phyloP scores from a whole-genome alignment of 441 rosid species.

The Gossypium aridum region DNA sequence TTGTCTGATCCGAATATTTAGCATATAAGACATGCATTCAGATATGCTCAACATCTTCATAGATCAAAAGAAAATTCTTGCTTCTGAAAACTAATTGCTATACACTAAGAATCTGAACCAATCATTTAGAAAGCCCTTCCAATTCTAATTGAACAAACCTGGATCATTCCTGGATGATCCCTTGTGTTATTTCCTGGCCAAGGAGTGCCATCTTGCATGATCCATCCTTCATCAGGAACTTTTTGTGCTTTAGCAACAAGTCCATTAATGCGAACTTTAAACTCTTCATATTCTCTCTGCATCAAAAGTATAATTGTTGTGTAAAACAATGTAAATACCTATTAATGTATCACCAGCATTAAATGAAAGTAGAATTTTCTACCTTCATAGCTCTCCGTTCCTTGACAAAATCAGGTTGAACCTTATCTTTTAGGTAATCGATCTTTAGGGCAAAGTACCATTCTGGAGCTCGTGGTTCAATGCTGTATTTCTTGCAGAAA shows the following conservation, averaged over 20 bases:
- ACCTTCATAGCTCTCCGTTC: conserved; percentile 99
- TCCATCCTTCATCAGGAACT: conserved; percentile 97
- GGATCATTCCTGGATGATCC: conserved; percentile 99
- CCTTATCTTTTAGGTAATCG: conserved; percentile 94
- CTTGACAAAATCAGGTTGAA: conserved; percentile 91
- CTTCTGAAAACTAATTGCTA: neutral
- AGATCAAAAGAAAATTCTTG: neutral
- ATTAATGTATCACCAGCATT: neutral
- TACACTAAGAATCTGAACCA: neutral
- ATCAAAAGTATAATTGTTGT: conserved; percentile 9
- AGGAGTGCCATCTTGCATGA: conserved; percentile 98
- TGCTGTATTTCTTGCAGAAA: conserved; percentile 74
- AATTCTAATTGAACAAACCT: conserved; percentile 35
- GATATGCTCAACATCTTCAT: neutral
- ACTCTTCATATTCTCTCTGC: conserved; percentile 98
- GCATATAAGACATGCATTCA: neutral
- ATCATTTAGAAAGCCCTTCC: neutral
- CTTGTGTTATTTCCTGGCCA: conserved; percentile 99
- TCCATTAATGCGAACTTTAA: conserved; percentile 78
- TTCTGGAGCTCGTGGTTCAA: conserved; percentile 97
- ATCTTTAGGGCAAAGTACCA: conserved; percentile 88
- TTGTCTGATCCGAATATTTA: neutral
- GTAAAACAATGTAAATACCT: conserved; percentile 2
- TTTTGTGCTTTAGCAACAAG: conserved; percentile 87
- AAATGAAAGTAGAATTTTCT: conserved; percentile 2